Conservation (phyloP, 148 eudicot genomes). For the Vaccinium darrowii region DNA sequence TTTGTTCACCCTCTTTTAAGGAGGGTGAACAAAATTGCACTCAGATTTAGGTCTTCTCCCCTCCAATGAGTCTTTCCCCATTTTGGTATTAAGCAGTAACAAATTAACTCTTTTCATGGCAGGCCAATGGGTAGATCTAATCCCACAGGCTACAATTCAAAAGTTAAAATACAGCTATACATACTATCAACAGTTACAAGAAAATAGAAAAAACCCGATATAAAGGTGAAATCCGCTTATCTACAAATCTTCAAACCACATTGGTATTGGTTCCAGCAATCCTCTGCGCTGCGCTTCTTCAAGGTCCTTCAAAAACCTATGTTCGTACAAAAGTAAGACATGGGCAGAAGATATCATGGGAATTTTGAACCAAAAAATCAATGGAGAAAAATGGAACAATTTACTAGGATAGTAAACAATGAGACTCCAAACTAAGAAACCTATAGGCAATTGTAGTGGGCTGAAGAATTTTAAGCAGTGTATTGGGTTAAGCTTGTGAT, state of each 20-base stretch:
- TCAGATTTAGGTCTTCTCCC: background rate
- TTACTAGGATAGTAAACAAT: background rate
- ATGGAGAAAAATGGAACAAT: background rate
- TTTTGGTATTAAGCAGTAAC: background rate
- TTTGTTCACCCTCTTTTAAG: too few species aligned
- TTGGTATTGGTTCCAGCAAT: conserved; percentile 50
- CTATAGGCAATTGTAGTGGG: background rate
- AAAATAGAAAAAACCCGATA: background rate
- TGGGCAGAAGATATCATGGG: background rate
- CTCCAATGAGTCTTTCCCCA: background rate
- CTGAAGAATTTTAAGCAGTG: background rate
- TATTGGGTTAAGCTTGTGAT: background rate
- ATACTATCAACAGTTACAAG: background rate
- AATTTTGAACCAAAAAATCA: background rate
- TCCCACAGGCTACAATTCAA: background rate
- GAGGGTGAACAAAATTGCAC: too few species aligned
- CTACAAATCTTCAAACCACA: conserved; percentile 18
- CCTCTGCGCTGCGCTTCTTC: conserved; percentile 91
- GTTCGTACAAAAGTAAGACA: conserved; percentile 11
- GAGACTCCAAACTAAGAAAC: background rate
- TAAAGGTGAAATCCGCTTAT: background rate
- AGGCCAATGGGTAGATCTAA: background rate
- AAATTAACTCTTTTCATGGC: background rate
- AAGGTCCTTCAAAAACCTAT: conserved; percentile 86
- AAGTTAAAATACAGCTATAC: background rate